These are phyloP conservation scores for Rhizophora apiculata DNA, from an alignment of 345 rosid species.

Conservation along the genomic window DNA sequence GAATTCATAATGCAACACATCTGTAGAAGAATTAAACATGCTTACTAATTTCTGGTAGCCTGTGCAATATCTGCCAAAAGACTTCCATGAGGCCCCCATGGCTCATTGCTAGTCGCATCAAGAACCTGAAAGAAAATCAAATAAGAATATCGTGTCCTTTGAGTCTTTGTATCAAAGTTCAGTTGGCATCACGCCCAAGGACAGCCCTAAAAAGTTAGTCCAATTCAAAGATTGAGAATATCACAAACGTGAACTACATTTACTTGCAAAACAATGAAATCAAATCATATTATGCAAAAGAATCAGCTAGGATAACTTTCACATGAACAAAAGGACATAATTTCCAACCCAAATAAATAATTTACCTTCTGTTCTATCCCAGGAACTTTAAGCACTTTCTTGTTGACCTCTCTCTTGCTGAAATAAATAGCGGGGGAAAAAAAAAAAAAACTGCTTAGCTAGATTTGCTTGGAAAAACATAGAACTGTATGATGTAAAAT, in stretches of 20 bases:
- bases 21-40: slow-evolving; percentile 12
- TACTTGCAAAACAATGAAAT: too few species aligned
- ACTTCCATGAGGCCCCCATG: slow-evolving; percentile 98
- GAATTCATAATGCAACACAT: slow-evolving; percentile 16
- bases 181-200: background rate
- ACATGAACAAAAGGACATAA: background rate
- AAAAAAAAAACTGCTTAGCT: slow-evolving; percentile 1
- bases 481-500: background rate
- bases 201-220: background rate
- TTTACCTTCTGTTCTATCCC: slow-evolving; percentile 91
- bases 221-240: background rate
- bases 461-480: background rate
- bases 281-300: too few species aligned
- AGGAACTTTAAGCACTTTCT: slow-evolving; percentile 96
- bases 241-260: too few species aligned
- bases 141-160: background rate
- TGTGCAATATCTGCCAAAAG: slow-evolving; percentile 82
- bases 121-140: slow-evolving; percentile 58
- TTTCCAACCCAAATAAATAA: background rate
- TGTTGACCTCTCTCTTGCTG: slow-evolving; percentile 93
- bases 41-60: slow-evolving; percentile 84
- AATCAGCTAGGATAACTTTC: background rate
- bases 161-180: too few species aligned
- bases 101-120: slow-evolving; percentile 93
- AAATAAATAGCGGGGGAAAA: slow-evolving; percentile 11